Evolutionary conservation across 2,329 filamentous ascomycete genomes (phyloP).

Genomic region (Alternaria gansuensis): DNA sequence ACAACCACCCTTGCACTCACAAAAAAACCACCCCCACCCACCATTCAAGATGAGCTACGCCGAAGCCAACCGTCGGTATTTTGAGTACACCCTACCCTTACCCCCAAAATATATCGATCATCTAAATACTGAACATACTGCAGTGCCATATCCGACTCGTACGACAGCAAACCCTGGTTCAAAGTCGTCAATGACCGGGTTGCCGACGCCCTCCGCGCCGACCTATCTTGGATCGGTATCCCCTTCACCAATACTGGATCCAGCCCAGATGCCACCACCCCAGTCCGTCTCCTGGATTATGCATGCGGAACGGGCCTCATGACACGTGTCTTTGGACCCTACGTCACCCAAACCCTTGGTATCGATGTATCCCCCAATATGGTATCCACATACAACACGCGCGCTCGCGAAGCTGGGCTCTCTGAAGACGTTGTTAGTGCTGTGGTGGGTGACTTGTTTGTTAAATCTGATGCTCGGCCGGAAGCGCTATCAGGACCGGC

Average conservation of each 20-base stretch:
- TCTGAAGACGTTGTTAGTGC: constrained; percentile 33
- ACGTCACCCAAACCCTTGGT: constrained; percentile 69
- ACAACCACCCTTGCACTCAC: constrained; percentile 1
- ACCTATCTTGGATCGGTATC: constrained; percentile 69
- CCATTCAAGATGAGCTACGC: constrained; percentile 40
- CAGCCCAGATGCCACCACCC: constrained; percentile 43
- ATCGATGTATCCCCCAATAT: constrained; percentile 77
- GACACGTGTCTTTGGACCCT: constrained; percentile 66
- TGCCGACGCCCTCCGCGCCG: constrained; percentile 62
- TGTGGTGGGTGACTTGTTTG: constrained; percentile 50
- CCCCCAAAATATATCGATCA: background rate
- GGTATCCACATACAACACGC: constrained; percentile 72
- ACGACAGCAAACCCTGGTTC: constrained; percentile 65
- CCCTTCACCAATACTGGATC: constrained; percentile 57
- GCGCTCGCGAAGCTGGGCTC: constrained; percentile 53
- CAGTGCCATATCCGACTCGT: constrained; percentile 63
- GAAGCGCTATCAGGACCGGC: constrained; percentile 36
- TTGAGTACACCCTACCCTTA: constrained; percentile 38
- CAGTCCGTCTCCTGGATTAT: constrained; percentile 50
- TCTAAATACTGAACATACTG: background rate
- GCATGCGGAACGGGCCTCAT: constrained; percentile 12
- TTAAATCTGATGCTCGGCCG: constrained; percentile 35
- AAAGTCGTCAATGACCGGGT: constrained; percentile 64
- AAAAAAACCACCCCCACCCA: background rate
- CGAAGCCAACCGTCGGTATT: constrained; percentile 50